Evolutionary conservation across 768 basidiomycete species (phyloP), one percentile per base, ranked within the genome.

Genomic region (Tulasnella sp.): DNA sequence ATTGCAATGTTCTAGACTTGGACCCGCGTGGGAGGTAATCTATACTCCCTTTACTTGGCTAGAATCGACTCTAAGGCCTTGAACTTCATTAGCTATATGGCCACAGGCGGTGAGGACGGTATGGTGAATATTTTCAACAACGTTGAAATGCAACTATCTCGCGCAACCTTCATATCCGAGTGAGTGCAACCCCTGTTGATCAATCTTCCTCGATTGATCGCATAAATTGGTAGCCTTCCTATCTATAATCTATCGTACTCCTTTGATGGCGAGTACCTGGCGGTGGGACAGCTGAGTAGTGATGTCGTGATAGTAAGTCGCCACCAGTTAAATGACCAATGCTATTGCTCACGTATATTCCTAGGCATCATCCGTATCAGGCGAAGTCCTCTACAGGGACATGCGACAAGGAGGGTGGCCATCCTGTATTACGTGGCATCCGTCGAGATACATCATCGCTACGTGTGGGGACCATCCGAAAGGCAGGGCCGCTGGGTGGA

Each of bases 391-490:
- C n/a, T 64, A 76, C 40, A 58, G 75, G 22, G 75, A 64, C 15
- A 70, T 76, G 58, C 36, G 40, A 36, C 75, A 68, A 31, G 37
- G 39, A 36, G 75, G 75, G 15, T 54, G 34, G 49, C 75, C 75
- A 9, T 58, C 75, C 4, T 68, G 39, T 14, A 37, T 76, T 14
- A 64, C 75, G 17, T 76, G 75, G 75, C 64, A 70, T 52, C 75
- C 75, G 36, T 76, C 75, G 12, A 76, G 45, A 70, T 49, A 40
- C 64, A 40, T 76, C 31, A 58, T 76, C 25, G 75, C 75, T 39
- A 70, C 75, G 15, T 76, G 75, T 49, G 75, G 75, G 39, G 75
- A 76, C 42, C 75, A 76, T 49, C 75, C 75, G n/a, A 74, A 64
- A 64, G 58, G 58, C n/a, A 64, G 58, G 58, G 58, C 58, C 29